Evolutionary conservation across 2,329 filamentous ascomycete species (phyloP).

Genomic region (Allantophomopsis cytisporea): DNA sequence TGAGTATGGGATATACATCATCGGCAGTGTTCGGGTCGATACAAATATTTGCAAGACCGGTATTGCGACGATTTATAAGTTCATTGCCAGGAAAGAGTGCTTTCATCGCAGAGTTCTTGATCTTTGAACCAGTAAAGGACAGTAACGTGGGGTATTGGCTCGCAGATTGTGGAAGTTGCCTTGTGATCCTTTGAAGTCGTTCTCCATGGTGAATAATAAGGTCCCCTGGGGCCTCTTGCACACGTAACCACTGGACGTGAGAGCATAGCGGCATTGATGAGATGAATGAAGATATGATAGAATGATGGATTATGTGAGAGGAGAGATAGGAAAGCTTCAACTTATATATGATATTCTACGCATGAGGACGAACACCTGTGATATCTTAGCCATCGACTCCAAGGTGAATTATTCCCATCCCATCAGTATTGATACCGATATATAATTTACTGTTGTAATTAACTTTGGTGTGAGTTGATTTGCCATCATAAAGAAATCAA

Average conservation of each 20-base stretch:
- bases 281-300: background rate
- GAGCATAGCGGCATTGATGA: background rate
- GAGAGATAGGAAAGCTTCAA: too few relatives aligned
- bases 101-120: constrained; percentile 4
- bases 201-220: constrained; percentile 4
- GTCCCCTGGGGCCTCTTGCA: constrained; percentile 4
- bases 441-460: too few relatives aligned
- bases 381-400: too few relatives aligned
- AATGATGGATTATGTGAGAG: too few relatives aligned
- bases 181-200: constrained; percentile 6
- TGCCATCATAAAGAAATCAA: too few relatives aligned
- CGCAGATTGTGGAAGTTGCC: constrained; percentile 4
- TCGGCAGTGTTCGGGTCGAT: constrained; percentile 3
- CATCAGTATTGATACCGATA: too few relatives aligned
- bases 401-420: too few relatives aligned
- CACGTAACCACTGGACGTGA: constrained; percentile 7
- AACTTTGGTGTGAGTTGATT: too few relatives aligned
- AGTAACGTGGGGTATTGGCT: constrained; percentile 6
- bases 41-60: constrained; percentile 7
- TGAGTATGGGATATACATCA: constrained; percentile 6
- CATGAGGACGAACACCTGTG: too few relatives aligned
- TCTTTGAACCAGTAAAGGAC: constrained; percentile 6
- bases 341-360: too few relatives aligned
- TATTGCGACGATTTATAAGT: constrained; percentile 6
- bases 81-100: constrained; percentile 5